A percentile compares a stretch with the other conserved stretches of the same genome.
Conservation (phyloP, 768 basidiomycete species). For the Naematelia encephala region DNA sequence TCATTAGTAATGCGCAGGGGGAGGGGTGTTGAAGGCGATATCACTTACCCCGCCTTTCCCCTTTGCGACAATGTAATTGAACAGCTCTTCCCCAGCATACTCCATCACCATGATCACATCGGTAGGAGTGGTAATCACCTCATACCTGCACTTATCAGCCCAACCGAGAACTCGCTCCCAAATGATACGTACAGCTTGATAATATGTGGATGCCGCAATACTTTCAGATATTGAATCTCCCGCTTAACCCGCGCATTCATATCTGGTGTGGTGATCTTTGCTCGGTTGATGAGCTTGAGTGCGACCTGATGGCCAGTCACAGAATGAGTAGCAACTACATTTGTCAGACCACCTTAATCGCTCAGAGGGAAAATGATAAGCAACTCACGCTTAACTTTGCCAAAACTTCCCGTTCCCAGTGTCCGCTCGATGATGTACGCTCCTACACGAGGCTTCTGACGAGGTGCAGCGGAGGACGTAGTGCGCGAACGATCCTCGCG, state of each 20-base stretch:
- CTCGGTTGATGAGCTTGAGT: constrained; percentile 95
- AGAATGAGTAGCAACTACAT: constrained; percentile 82
- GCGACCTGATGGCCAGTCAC: constrained; percentile 94
- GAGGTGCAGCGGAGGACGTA: neutral
- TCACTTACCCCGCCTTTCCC: constrained; percentile 55
- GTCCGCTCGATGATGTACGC: constrained; percentile 84
- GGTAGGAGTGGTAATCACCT: constrained; percentile 79
- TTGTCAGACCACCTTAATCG: constrained; percentile 1
- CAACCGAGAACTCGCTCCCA: constrained; percentile 8
- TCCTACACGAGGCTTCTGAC: constrained; percentile 66
- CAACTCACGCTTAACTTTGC: constrained; percentile 91
- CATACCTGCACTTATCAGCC: constrained; percentile 60
- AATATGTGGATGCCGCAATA: constrained; percentile 91
- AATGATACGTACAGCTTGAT: constrained; percentile 75
- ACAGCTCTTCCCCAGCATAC: constrained; percentile 91
- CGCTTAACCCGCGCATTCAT: constrained; percentile 88
- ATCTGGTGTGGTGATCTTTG: constrained; percentile 83
- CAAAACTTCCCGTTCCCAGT: constrained; percentile 95
- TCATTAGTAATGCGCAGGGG: constrained; percentile 1
- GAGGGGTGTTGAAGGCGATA: neutral
- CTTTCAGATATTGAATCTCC: constrained; percentile 95
- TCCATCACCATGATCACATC: constrained; percentile 99
- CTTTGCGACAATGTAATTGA: constrained; percentile 95
- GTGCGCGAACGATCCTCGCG: neutral
- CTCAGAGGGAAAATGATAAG: constrained; percentile 1